Conservation (phyloP, 179 eudicot species). For the Silene noctiflora region DNA sequence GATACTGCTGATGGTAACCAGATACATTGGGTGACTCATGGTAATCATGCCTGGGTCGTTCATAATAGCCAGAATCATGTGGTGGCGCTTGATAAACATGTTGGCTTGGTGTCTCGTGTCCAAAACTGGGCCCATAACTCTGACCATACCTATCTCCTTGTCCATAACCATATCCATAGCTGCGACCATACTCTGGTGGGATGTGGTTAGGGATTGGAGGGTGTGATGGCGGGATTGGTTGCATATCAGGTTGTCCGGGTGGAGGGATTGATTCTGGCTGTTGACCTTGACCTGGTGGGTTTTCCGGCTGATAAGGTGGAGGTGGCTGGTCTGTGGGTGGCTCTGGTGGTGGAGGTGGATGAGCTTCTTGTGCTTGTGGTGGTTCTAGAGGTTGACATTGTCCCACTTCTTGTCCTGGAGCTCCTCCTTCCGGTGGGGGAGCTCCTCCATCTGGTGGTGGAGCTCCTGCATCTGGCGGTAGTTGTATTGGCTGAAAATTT, state of each 20-base stretch:
- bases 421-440: constrained; percentile 36
- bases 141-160: constrained; percentile 25
- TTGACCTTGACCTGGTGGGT: constrained; percentile 31
- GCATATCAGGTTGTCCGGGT: constrained; percentile 33
- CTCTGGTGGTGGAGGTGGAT: constrained; percentile 31
- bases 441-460: constrained; percentile 29
- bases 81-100: constrained; percentile 16
- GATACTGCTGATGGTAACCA: constrained; percentile 12
- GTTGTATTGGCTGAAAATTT: constrained; percentile 36
- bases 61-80: constrained; percentile 7
- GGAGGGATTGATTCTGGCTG: constrained; percentile 29
- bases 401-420: constrained; percentile 26
- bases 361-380: constrained; percentile 27
- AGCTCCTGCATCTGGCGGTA: constrained; percentile 19
- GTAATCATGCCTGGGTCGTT: constrained; percentile 23
- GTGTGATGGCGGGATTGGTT: constrained; percentile 35
- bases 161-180: constrained; percentile 24
- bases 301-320: constrained; percentile 32
- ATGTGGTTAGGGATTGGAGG: constrained; percentile 34
- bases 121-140: constrained; percentile 29
- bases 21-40: constrained; percentile 1
- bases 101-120: constrained; percentile 28
- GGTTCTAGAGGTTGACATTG: constrained; percentile 24
- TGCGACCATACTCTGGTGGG: constrained; percentile 43
- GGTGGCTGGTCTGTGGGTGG: constrained; percentile 43